Base-by-base conservation (phyloP, 495 filamentous ascomycete species). In the Penicillium angulare region DNA sequence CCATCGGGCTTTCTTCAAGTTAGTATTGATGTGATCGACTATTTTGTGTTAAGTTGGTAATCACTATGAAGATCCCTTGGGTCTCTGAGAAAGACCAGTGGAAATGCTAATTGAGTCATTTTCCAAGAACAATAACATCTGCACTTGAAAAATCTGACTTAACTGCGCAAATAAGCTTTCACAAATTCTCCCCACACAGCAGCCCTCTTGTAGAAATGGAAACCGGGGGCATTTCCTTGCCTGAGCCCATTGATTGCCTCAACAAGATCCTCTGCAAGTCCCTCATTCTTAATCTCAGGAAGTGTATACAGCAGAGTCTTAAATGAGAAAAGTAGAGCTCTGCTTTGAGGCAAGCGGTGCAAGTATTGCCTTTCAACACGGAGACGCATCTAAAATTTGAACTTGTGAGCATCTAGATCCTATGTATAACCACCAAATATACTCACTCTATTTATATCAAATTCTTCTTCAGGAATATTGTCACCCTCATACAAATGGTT, bases 231-330 rank as follows among this genome's bases (percentile, higher is more conserved):
- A 72, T 77, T 91, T 7, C 87, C 88, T 43, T 57, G 63, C 49
- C 78, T 79, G 60, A 92, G 61, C 5, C 89, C 88, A 54, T 90
- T 86, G 59, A 92, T 85, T 0, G 87, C 88, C 13, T 68, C 64
- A 0, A 84, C 87, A 23, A 95, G 66, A 31, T 82, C 78, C 59
- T 81, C 75, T 0, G 81, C 83, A 5, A 78, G 60, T 0, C 86
- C 87, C 56, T 91, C 88, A 5, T 72, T 79, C 66, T 84, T 88
- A 50, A 96, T 76, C 15, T 86, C 76, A 9, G 53, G 51, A 3
- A 92, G 54, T 7, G 80, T 73, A 57, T 88, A 89, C 39, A 86
- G 56, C 60, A 88, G 88, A 6, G 85, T 91, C 63, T 89, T 87
- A 67, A 91, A 87, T 24, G 77, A 80, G 60, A 92, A 90, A 1